These are phyloP conservation scores for Cladophialophora carrionii DNA, from an alignment of 2,329 filamentous ascomycete species.

Conservation along the genomic window DNA sequence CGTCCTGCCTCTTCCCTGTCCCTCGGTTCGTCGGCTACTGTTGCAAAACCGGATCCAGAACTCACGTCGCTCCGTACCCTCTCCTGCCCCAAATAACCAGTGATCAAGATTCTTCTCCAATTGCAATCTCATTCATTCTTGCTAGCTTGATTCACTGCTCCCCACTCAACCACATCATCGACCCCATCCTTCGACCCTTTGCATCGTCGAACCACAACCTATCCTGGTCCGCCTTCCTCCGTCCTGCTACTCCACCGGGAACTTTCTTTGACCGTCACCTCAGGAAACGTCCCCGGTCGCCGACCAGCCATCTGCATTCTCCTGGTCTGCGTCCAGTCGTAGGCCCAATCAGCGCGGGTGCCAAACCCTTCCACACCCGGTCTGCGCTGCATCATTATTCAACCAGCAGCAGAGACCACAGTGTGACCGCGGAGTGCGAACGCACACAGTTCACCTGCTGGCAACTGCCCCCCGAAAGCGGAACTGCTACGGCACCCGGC, in stretches of 20 bases:
- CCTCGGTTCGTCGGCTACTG: constrained; percentile 8
- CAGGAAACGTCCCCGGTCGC: constrained; percentile 19
- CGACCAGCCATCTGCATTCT: constrained; percentile 19
- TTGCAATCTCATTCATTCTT: constrained; percentile 5
- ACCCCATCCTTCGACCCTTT: constrained; percentile 25
- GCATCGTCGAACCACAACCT: constrained; percentile 4
- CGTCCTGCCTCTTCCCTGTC: constrained; percentile 15
- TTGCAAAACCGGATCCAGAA: neutral
- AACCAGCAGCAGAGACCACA: neutral
- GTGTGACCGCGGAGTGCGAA: neutral
- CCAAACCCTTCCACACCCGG: constrained; percentile 5
- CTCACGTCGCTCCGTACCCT: neutral
- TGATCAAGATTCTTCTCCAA: neutral
- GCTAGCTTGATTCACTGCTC: constrained; percentile 19
- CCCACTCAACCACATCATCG: constrained; percentile 29
- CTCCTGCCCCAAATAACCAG: constrained; percentile 2
- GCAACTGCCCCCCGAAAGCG: constrained; percentile 4
- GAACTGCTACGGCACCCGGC: neutral
- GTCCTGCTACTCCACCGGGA: constrained; percentile 14
- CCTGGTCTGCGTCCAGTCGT: neutral
- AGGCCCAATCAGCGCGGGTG: constrained; percentile 6
- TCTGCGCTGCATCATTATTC: constrained; percentile 12
- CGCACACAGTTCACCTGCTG: neutral
- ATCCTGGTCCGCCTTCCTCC: constrained; percentile 15
- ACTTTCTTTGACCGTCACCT: constrained; percentile 6